Evolutionary conservation across 176 grass and related monocot genomes (phyloP).

Genomic region (Oryza glaberrima): DNA sequence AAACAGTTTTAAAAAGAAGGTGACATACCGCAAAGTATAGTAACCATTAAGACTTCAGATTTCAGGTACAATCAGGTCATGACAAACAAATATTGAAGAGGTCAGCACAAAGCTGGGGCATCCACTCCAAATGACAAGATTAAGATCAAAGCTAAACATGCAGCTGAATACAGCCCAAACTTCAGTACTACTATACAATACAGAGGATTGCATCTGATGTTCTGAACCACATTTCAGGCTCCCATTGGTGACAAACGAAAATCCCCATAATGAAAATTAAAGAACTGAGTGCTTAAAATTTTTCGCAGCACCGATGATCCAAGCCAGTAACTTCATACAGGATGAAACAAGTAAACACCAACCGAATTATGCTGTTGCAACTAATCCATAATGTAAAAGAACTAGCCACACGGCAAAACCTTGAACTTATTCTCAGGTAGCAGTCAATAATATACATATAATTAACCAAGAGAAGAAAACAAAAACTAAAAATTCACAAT

Average conservation of each 20-base stretch:
- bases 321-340: neutral
- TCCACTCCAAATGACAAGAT: neutral
- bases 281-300: neutral
- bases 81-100: neutral
- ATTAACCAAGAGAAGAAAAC: neutral
- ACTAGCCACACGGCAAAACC: neutral
- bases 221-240: neutral
- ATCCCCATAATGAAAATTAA: neutral
- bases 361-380: neutral
- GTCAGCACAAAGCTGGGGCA: neutral
- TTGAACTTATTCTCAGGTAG: slow-evolving; percentile 5
- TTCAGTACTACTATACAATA: neutral
- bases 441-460: slow-evolving; percentile 39
- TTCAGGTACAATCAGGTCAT: neutral
- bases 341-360: neutral
- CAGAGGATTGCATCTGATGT: neutral
- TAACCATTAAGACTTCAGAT: neutral
- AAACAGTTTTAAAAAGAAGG: neutral
- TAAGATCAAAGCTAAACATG: neutral
- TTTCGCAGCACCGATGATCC: neutral
- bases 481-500: slow-evolving; percentile 17
- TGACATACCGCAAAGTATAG: neutral
- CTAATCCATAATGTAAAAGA: neutral
- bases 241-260: neutral
- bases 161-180: neutral